Percentiles rank a stretch among this genome's conserved stretches.
These are phyloP conservation scores for Kwoniella dejecticola DNA, from an alignment of 768 basidiomycete genomes.

Conservation along the genomic window DNA sequence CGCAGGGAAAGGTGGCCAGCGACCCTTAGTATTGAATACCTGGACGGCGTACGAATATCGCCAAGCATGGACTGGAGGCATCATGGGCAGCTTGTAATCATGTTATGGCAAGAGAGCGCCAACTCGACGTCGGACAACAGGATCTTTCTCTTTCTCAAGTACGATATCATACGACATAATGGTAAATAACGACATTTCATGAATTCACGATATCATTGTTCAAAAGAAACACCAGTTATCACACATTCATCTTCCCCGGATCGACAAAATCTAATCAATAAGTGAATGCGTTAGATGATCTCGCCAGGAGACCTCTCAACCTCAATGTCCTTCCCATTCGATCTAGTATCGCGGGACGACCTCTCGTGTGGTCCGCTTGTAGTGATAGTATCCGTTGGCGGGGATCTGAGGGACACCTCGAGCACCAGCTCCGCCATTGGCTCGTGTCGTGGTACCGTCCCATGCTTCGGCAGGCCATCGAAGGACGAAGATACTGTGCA, in stretches of 20 bases:
- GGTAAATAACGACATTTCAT: background rate
- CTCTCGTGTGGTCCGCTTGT: conserved; percentile 55
- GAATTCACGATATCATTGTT: background rate
- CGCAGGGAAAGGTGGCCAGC: background rate
- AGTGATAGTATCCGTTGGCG: conserved; percentile 52
- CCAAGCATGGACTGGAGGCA: background rate
- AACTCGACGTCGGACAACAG: background rate
- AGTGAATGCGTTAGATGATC: background rate
- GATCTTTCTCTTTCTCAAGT: background rate
- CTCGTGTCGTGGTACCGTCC: conserved; percentile 40
- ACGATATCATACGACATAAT: background rate
- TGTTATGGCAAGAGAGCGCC: background rate
- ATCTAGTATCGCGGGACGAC: conserved; percentile 41
- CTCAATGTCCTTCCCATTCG: background rate
- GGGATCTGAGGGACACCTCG: conserved; percentile 34
- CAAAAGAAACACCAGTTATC: no score
- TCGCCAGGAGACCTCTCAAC: background rate
- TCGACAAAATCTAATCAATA: background rate
- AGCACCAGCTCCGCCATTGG: conserved; percentile 33
- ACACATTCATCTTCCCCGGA: no score
- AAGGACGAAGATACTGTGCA: conserved; percentile 38
- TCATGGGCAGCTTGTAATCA: background rate
- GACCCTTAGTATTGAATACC: background rate
- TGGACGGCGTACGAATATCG: background rate
- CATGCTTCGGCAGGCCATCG: conserved; percentile 52